Percentiles rank a stretch among this genome's conserved stretches.
phyloP scores from a whole-genome alignment of 192 early-diverging fungal species.

The Backusella parvicylindrica region DNA sequence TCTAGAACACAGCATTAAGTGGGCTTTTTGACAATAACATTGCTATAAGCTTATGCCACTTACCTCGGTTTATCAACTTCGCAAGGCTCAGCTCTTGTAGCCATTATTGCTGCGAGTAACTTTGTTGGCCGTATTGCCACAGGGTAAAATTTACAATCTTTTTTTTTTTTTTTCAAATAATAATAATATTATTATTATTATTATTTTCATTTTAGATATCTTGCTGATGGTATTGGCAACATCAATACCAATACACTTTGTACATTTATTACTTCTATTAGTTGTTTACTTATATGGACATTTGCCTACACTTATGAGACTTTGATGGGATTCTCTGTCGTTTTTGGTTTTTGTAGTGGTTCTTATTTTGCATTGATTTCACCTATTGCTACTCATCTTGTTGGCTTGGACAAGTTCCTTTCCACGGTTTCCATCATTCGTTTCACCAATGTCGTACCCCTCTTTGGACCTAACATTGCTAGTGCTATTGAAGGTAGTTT shows the following conservation, averaged over 20 bases:
- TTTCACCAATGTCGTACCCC: constrained; percentile 13
- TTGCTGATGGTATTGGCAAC: constrained; percentile 25
- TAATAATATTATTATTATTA: neutral
- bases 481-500: constrained; percentile 28
- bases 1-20: neutral
- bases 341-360: constrained; percentile 32
- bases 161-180: neutral
- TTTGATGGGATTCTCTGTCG: constrained; percentile 25
- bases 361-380: constrained; percentile 30
- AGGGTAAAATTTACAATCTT: neutral
- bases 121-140: constrained; percentile 24
- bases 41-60: constrained; percentile 16
- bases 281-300: constrained; percentile 24
- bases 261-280: constrained; percentile 11
- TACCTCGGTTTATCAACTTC: constrained; percentile 14
- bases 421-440: constrained; percentile 14
- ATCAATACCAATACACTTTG: constrained; percentile 27
- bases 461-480: constrained; percentile 32
- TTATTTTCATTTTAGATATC: neutral
- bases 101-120: constrained; percentile 15
- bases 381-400: constrained; percentile 12
- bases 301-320: constrained; percentile 24
- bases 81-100: constrained; percentile 18
- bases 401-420: constrained; percentile 19
- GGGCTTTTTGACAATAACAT: neutral